Evolutionary conservation across 192 early-diverging fungal species (phyloP).

Genomic region (Radiomyces spectabilis): DNA sequence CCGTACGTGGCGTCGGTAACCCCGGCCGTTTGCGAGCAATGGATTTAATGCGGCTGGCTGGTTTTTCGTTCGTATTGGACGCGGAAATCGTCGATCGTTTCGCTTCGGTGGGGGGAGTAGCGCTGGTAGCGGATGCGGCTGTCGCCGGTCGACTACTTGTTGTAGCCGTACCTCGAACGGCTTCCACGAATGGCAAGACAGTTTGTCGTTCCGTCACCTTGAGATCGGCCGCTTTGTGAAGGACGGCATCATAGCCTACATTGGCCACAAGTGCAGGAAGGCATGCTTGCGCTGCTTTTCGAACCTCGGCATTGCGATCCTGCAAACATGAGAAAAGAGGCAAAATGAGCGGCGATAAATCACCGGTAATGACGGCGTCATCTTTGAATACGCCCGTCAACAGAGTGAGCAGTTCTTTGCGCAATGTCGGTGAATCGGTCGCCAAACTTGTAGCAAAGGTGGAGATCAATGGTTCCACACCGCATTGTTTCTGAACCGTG

Average conservation of each 20-base stretch:
- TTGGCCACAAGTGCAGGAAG: conserved; percentile 58
- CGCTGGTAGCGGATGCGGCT: neutral
- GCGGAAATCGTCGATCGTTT: neutral
- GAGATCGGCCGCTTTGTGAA: conserved; percentile 66
- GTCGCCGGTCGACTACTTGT: conserved; percentile 4
- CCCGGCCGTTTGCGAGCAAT: neutral
- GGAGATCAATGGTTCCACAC: conserved; percentile 62
- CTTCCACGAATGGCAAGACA: conserved; percentile 71
- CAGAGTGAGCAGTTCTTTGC: conserved; percentile 87
- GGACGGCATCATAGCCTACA: conserved; percentile 66
- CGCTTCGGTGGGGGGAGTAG: neutral
- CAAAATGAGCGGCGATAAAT: conserved; percentile 55
- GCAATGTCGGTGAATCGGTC: conserved; percentile 76
- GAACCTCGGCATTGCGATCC: conserved; percentile 84
- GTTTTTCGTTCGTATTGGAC: neutral
- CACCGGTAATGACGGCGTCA: conserved; percentile 38
- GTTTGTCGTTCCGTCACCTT: conserved; percentile 66
- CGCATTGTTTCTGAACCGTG: conserved; percentile 58
- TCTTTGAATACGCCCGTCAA: conserved; percentile 52
- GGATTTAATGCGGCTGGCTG: neutral
- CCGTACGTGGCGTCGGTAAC: neutral
- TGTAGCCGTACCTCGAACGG: conserved; percentile 41
- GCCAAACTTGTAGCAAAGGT: conserved; percentile 59
- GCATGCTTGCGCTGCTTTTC: conserved; percentile 73
- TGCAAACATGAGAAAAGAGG: conserved; percentile 77